These are phyloP conservation scores for Cladobotryum protrusum DNA, from an alignment of 2,329 filamentous ascomycete species.

Conservation along the genomic window DNA sequence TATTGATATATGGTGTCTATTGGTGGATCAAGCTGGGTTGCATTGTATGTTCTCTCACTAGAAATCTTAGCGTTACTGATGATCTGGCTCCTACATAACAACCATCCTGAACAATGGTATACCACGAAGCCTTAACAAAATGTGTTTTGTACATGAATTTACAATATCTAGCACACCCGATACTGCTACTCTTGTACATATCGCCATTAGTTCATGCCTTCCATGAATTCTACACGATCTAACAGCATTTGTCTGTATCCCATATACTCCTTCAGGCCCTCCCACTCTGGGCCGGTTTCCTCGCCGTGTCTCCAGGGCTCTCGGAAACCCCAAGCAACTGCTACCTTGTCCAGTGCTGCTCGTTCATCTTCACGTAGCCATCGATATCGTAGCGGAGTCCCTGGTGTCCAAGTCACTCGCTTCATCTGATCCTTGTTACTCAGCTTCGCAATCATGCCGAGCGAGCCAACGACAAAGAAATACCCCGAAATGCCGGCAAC, in stretches of 20 bases:
- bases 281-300: slow-evolving; percentile 88
- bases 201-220: slow-evolving; percentile 61
- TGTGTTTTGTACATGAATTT: no score
- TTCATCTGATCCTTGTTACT: slow-evolving; percentile 95
- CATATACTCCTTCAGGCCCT: slow-evolving; percentile 75
- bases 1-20: no score
- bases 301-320: slow-evolving; percentile 75
- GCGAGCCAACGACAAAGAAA: slow-evolving; percentile 68
- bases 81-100: no score
- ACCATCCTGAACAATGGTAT: no score
- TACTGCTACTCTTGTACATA: background rate
- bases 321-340: slow-evolving; percentile 86
- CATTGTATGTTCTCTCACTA: no score
- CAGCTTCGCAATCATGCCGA: slow-evolving; percentile 77
- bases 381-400: slow-evolving; percentile 70
- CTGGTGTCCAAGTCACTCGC: slow-evolving; percentile 82
- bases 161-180: no score
- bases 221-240: slow-evolving; percentile 84
- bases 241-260: slow-evolving; percentile 81
- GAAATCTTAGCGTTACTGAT: no score
- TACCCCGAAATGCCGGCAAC: slow-evolving; percentile 81
- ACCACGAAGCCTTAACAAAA: no score
- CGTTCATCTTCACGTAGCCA: slow-evolving; percentile 90
- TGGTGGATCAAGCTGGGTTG: no score
- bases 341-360: slow-evolving; percentile 77